Evolutionary conservation across 768 basidiomycete species (phyloP).

Genomic region (Pulveroboletus sp.): DNA sequence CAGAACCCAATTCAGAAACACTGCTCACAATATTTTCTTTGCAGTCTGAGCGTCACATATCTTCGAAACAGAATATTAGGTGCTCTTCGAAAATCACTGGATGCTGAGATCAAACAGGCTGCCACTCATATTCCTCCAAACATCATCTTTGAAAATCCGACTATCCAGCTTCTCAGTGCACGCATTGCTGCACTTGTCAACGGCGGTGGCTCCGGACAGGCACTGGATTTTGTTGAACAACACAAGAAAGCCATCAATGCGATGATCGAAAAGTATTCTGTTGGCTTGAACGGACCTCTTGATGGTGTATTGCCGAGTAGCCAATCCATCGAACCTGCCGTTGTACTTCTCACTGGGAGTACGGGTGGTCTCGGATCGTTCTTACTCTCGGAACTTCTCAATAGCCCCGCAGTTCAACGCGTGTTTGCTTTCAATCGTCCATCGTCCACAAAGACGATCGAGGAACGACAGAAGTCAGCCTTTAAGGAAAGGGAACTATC

Average conservation of each 20-base stretch:
- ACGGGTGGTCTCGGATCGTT: conserved; percentile 44
- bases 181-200: conserved; percentile 8
- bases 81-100: conserved; percentile 26
- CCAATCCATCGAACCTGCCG: background rate
- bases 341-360: conserved; percentile 36
- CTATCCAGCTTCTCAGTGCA: conserved; percentile 19
- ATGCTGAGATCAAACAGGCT: conserved; percentile 18
- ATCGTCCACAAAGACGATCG: conserved; percentile 6
- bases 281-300: conserved; percentile 14
- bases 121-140: conserved; percentile 22
- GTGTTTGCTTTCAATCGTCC: conserved; percentile 37
- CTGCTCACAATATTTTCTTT: background rate
- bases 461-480: conserved; percentile 29
- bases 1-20: no score
- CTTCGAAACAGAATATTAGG: conserved; percentile 19
- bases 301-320: conserved; percentile 11
- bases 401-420: conserved; percentile 20
- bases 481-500: conserved; percentile 39
- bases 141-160: conserved; percentile 39
- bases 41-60: conserved; percentile 23
- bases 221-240: background rate
- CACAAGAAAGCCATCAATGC: conserved; percentile 25
- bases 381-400: conserved; percentile 31
- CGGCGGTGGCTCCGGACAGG: background rate
- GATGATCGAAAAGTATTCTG: conserved; percentile 40